Base-by-base conservation (phyloP, 768 basidiomycete species). In the Roridomyces roridus region DNA sequence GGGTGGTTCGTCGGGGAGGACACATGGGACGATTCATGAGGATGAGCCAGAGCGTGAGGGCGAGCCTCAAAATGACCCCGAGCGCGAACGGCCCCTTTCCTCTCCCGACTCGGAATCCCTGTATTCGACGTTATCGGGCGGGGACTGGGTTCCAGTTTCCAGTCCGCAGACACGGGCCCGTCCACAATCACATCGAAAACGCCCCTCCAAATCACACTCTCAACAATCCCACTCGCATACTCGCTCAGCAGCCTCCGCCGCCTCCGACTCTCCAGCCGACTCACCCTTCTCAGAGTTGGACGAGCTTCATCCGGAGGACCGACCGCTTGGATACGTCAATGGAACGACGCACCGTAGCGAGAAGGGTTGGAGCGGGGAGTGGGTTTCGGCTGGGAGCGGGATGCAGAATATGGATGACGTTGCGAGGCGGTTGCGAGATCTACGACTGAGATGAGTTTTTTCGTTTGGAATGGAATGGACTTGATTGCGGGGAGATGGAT, bases 281-380 rank as follows among this genome's bases (percentile, higher is more conserved):
- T n/a, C n/a, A n/a, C n/a, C n/a, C n/a, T n/a, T n/a, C n/a, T n/a
- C n/a, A n/a, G n/a, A n/a, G n/a, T n/a, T n/a, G n/a, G n/a, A n/a
- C n/a, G n/a, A n/a, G n/a, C n/a, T n/a, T n/a, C n/a, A 34, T 34
- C 11, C 31, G 31, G 31, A 34, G 7, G 31, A 34, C 11, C 31
- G n/a, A 1, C 45, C 45, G 14, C 4, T 40, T 25, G 57, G 57
- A 14, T 45, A 41, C 15, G 57, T 51, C 10, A 29, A 46, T 5
- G 52, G 58, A 10, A 23, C n/a, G 1, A 62, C 56, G 20, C 56
- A 58, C 17, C 61, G 61, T 40, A 36, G 12, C 12, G 61, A 59
- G 47, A 40, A 43, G 18, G 60, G 56, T 2, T 62, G 56, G 60
- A 51, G 41, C 29, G 60, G 60, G 24, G 60, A 62, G 55, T 62